A percentile compares a stretch with the other conserved stretches of the same genome.
phyloP scores from a whole-genome alignment of 2,329 filamentous ascomycete species.

The Talaromyces sp. region DNA sequence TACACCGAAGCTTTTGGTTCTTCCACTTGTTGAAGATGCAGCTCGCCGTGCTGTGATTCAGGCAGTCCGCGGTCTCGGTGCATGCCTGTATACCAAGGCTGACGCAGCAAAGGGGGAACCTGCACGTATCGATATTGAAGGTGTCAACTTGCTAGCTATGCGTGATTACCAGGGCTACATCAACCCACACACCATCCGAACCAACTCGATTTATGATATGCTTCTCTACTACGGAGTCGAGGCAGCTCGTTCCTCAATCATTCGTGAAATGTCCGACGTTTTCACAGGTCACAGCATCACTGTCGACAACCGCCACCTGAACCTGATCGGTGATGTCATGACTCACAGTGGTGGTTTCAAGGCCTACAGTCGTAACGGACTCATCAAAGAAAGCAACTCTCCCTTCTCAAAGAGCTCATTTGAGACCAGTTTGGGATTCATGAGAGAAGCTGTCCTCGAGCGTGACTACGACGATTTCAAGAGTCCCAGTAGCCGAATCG shows the following conservation, averaged over 20 bases:
- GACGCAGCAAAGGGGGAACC: slow-evolving; percentile 47
- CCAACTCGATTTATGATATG: slow-evolving; percentile 87
- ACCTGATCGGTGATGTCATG: slow-evolving; percentile 96
- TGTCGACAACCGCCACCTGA: slow-evolving; percentile 87
- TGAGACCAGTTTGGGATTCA: slow-evolving; percentile 90
- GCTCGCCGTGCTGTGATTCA: slow-evolving; percentile 77
- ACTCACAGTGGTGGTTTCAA: slow-evolving; percentile 86
- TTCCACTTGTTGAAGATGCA: slow-evolving; percentile 80
- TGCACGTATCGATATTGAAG: slow-evolving; percentile 64
- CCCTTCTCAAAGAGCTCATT: slow-evolving; percentile 99
- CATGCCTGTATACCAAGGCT: slow-evolving; percentile 64
- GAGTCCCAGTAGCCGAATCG: slow-evolving; percentile 80
- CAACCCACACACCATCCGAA: slow-evolving; percentile 78
- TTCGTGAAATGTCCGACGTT: slow-evolving; percentile 76
- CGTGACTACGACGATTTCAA: slow-evolving; percentile 84
- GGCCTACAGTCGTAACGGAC: slow-evolving; percentile 85
- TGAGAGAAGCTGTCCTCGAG: slow-evolving; percentile 86
- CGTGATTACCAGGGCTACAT: slow-evolving; percentile 80
- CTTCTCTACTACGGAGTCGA: slow-evolving; percentile 86
- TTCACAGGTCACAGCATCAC: slow-evolving; percentile 88
- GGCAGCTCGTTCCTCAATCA: slow-evolving; percentile 80
- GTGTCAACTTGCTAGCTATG: slow-evolving; percentile 87
- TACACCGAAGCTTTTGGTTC: slow-evolving; percentile 86
- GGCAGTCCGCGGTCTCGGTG: slow-evolving; percentile 70
- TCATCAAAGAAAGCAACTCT: slow-evolving; percentile 71